These are phyloP conservation scores for Ballota nigra DNA, from an alignment of 257 asterid genomes.

Conservation along the genomic window DNA sequence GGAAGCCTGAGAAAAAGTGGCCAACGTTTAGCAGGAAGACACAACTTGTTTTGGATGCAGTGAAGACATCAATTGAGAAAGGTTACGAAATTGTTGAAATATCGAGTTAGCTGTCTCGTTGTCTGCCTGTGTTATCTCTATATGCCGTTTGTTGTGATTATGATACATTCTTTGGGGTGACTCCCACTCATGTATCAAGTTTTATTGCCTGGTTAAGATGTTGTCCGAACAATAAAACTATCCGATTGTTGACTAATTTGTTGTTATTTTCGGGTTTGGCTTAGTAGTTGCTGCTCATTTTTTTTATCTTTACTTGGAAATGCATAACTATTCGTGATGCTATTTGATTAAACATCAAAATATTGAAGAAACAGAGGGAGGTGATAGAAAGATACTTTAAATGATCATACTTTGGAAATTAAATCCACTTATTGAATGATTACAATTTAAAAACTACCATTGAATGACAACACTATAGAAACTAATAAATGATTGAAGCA, in stretches of 20 bases:
- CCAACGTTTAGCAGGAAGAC: conserved; percentile 61
- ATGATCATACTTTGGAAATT: not conserved
- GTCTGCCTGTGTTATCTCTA: not conserved
- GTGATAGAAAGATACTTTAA: not conserved
- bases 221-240: conserved; percentile 4
- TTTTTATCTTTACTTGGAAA: not conserved
- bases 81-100: conserved; percentile 54
- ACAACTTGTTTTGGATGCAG: conserved; percentile 72
- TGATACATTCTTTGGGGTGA: not conserved
- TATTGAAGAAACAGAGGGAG: not conserved
- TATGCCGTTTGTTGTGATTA: not conserved
- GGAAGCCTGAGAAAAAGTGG: conserved; percentile 66
- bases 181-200: not conserved
- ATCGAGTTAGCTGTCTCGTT: conserved; percentile 14
- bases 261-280: not conserved
- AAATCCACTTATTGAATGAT: not conserved
- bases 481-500: not conserved
- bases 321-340: not conserved
- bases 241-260: conserved; percentile 7
- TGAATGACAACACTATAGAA: not conserved
- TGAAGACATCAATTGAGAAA: conserved; percentile 58
- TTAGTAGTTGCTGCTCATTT: not conserved
- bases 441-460: not conserved
- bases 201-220: not conserved
- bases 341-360: not conserved